A percentile compares a stretch with the other conserved stretches of the same genome.
These are phyloP conservation scores for Tetrahymena borealis DNA, from an alignment of 73 alveolate genomes.

Conservation along the genomic window DNA sequence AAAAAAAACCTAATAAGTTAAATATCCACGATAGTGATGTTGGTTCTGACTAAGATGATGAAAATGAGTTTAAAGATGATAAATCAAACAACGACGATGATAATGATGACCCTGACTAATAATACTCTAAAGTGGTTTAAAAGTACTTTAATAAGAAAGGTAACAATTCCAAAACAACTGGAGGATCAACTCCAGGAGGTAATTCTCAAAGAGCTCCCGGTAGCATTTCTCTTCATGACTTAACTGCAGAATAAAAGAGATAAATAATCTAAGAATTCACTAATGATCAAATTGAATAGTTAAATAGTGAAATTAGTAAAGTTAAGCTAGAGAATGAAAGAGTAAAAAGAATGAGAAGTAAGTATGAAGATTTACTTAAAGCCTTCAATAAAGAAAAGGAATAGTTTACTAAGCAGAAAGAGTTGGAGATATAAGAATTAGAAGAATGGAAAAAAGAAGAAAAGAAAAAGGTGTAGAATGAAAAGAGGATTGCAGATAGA, in stretches of 20 bases:
- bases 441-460: constrained; percentile 40
- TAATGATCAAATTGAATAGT: constrained; percentile 10
- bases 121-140: not conserved
- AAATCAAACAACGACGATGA: not conserved
- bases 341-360: constrained; percentile 32
- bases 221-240: not conserved
- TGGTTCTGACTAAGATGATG: not conserved
- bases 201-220: constrained; percentile 5
- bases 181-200: not conserved
- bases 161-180: constrained; percentile 4
- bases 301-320: constrained; percentile 16
- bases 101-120: not conserved
- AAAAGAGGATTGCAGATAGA: constrained; percentile 34
- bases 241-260: constrained; percentile 25
- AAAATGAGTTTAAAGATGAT: not conserved
- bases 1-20: not conserved
- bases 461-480: constrained; percentile 23
- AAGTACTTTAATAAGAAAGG: not conserved
- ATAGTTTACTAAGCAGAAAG: constrained; percentile 25
- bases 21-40: not conserved
- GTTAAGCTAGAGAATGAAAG: constrained; percentile 35
- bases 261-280: constrained; percentile 11
- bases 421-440: constrained; percentile 10
- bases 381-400: constrained; percentile 24
- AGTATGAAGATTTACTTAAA: constrained; percentile 26